Conservation (phyloP, 2,329 filamentous ascomycete species). For the Cercospora canescens region DNA sequence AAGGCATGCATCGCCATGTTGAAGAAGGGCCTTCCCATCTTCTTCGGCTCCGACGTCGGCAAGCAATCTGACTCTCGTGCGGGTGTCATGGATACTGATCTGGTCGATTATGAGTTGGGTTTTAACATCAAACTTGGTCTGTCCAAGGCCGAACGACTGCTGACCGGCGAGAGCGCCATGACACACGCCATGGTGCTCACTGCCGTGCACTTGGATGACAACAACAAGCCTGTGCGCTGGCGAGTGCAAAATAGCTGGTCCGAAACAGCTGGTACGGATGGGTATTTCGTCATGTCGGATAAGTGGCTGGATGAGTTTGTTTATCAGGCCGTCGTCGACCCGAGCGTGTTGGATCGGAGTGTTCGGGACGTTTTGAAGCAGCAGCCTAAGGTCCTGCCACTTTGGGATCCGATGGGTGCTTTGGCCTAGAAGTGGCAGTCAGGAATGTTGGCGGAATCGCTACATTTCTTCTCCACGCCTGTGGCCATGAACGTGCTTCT, state of each 20-base stretch:
- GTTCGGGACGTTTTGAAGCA: conserved; percentile 69
- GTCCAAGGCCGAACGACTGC: conserved; percentile 73
- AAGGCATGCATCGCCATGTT: conserved; percentile 74
- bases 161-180: conserved; percentile 77
- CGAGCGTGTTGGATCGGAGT: conserved; percentile 58
- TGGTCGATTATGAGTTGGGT: conserved; percentile 80
- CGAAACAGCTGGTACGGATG: conserved; percentile 65
- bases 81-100: conserved; percentile 77
- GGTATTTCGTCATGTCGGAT: conserved; percentile 90
- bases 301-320: conserved; percentile 65
- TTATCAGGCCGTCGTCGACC: conserved; percentile 84
- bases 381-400: conserved; percentile 68
- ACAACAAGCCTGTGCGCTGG: conserved; percentile 70
- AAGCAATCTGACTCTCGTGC: conserved; percentile 69
- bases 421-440: conserved; percentile 33
- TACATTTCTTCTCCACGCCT: not conserved
- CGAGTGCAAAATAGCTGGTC: conserved; percentile 88
- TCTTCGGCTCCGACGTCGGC: conserved; percentile 87
- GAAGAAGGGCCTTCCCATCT: conserved; percentile 73
- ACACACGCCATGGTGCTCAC: conserved; percentile 93
- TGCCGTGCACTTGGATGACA: conserved; percentile 72
- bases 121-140: conserved; percentile 74
- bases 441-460: not conserved
- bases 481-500: not conserved
- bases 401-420: conserved; percentile 45